Percentiles rank a stretch among this genome's conserved stretches.
Evolutionary conservation across 495 filamentous ascomycete species (phyloP).

Genomic region (Podospora pseudocomata): DNA sequence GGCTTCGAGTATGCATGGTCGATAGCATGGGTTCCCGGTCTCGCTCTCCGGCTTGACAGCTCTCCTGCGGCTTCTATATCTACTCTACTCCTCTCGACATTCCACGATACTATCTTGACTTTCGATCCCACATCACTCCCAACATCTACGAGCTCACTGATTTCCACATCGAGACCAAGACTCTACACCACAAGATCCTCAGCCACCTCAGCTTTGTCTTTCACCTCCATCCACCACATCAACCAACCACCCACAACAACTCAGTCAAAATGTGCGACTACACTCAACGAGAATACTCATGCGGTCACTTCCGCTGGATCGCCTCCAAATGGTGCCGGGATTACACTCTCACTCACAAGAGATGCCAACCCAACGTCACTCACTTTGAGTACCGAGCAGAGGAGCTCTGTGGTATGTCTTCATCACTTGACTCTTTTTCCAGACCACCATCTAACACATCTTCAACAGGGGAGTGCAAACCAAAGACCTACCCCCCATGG

Average conservation of each 20-base stretch:
- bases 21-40: conserved; percentile 28
- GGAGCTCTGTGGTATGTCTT: conserved; percentile 35
- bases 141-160: conserved; percentile 9
- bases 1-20: conserved; percentile 19
- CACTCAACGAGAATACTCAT: conserved; percentile 39
- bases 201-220: neutral
- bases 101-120: conserved; percentile 13
- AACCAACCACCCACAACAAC: neutral
- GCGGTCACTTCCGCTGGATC: conserved; percentile 44
- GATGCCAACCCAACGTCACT: conserved; percentile 41
- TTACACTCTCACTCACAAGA: conserved; percentile 40
- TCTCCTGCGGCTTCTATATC: conserved; percentile 9
- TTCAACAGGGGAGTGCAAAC: conserved; percentile 37
- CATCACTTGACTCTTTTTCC: neutral
- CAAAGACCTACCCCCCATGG: conserved; percentile 33
- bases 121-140: conserved; percentile 31
- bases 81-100: conserved; percentile 6
- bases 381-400: conserved; percentile 39
- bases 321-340: conserved; percentile 42
- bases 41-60: conserved; percentile 17
- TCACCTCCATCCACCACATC: neutral
- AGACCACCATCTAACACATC: conserved; percentile 15
- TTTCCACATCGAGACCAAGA: conserved; percentile 13
- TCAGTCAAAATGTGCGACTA: conserved; percentile 33
- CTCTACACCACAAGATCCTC: neutral